Evolutionary conservation across 2,329 filamentous ascomycete species (phyloP).

Genomic region (Coniochaeta prunicola): DNA sequence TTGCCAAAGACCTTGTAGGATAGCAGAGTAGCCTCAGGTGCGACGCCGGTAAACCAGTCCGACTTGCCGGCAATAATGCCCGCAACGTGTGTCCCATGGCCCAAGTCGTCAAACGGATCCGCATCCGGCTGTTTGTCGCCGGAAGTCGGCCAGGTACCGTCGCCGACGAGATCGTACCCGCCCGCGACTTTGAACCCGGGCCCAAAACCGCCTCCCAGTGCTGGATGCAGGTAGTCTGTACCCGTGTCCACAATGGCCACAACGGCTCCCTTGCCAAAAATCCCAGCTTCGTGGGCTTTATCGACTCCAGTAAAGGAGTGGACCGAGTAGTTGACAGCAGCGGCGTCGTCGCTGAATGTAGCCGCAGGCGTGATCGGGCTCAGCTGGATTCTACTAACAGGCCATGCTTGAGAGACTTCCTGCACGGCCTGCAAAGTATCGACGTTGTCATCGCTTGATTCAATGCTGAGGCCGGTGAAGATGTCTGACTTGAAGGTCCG

Average conservation of each 20-base stretch:
- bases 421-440: conserved; percentile 11
- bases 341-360: conserved; percentile 12
- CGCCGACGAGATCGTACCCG: conserved; percentile 4
- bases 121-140: neutral
- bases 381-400: conserved; percentile 12
- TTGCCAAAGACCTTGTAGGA: conserved; percentile 22
- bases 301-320: conserved; percentile 5
- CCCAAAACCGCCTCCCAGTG: conserved; percentile 4
- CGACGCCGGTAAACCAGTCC: conserved; percentile 12
- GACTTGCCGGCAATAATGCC: conserved; percentile 5
- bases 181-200: conserved; percentile 5
- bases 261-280: conserved; percentile 21
- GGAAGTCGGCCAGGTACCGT: neutral
- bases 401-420: conserved; percentile 15
- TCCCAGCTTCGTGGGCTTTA: conserved; percentile 18
- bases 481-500: conserved; percentile 12
- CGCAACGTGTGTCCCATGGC: conserved; percentile 6
- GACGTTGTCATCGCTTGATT: conserved; percentile 10
- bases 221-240: conserved; percentile 28
- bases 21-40: conserved; percentile 19
- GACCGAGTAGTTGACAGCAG: conserved; percentile 1
- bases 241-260: conserved; percentile 27
- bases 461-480: conserved; percentile 14
- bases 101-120: neutral
- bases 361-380: conserved; percentile 5